Evolutionary conservation across 345 rosid species (phyloP).

Genomic region (Theobroma cacao): DNA sequence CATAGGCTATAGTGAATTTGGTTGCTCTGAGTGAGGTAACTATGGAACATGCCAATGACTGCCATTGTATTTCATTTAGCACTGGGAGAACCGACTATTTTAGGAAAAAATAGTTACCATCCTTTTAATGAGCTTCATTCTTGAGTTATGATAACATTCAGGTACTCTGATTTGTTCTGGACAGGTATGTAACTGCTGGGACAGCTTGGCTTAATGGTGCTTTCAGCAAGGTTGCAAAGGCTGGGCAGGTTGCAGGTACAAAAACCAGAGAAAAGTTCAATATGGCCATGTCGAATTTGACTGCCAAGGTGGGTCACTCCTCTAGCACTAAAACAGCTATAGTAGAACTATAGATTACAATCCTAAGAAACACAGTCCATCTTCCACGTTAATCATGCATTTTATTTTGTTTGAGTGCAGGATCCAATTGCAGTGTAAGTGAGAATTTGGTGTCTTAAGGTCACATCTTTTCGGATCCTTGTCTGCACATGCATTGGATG

Average conservation of each 20-base stretch:
- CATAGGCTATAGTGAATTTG: not conserved
- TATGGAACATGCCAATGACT: not conserved
- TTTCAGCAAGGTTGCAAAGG: slow-evolving; percentile 82
- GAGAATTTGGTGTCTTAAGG: slow-evolving; percentile 8
- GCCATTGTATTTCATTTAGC: not conserved
- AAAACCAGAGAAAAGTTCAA: slow-evolving; percentile 88
- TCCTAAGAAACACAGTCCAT: not conserved
- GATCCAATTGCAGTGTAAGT: slow-evolving; percentile 79
- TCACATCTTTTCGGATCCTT: not conserved
- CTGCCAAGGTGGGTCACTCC: slow-evolving; percentile 60
- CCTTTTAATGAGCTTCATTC: not conserved
- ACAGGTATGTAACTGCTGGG: slow-evolving; percentile 80
- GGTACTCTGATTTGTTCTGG: slow-evolving; percentile 11
- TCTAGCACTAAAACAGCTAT: not conserved
- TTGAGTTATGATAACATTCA: not conserved
- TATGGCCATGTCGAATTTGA: slow-evolving; percentile 75
- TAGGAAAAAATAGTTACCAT: not conserved
- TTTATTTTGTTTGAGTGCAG: slow-evolving; percentile 32
- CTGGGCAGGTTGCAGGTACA: slow-evolving; percentile 79
- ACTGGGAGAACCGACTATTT: not conserved
- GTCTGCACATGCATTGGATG: not conserved
- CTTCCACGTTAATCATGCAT: not conserved
- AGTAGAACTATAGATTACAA: not conserved
- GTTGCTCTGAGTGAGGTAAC: not conserved
- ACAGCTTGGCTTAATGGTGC: slow-evolving; percentile 94